Percentiles rank a stretch among this genome's conserved stretches.
These are phyloP conservation scores for Aegilops speltoides DNA, from an alignment of 176 grass and related monocot genomes.

Conservation along the genomic window DNA sequence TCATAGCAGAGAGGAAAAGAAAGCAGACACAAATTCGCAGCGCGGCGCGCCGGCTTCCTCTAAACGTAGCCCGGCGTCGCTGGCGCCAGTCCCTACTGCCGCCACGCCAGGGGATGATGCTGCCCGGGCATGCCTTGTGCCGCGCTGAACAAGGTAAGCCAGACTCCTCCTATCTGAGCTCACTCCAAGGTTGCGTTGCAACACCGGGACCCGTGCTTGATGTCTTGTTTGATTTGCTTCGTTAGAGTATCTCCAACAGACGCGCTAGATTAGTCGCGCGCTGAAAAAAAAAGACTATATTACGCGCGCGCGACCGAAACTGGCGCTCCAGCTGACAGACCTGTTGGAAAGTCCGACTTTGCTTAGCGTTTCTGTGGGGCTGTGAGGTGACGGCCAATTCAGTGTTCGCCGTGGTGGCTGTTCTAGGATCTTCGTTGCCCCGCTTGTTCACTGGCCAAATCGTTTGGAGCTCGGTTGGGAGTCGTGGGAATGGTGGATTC, in stretches of 20 bases:
- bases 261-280: too few relatives aligned
- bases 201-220: background rate
- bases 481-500: background rate
- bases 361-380: too few relatives aligned
- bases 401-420: too few relatives aligned
- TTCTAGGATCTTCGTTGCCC: too few relatives aligned
- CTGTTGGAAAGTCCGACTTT: too few relatives aligned
- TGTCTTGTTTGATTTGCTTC: background rate
- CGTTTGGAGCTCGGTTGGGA: background rate
- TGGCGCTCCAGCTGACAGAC: too few relatives aligned
- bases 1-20: background rate
- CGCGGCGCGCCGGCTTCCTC: background rate
- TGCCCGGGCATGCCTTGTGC: background rate
- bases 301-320: too few relatives aligned
- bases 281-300: too few relatives aligned
- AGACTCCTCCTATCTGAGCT: slow-evolving; percentile 21
- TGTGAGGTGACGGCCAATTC: too few relatives aligned
- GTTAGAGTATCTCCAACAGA: too few relatives aligned
- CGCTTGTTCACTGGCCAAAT: too few relatives aligned
- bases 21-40: background rate
- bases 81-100: background rate
- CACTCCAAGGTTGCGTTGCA: background rate
- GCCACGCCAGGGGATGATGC: slow-evolving; percentile 24
- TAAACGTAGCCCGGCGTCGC: slow-evolving; percentile 28
- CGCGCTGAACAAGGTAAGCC: slow-evolving; percentile 13